Percentiles rank a stretch among this genome's conserved stretches.
These are phyloP conservation scores for Penicillium sclerotigenum DNA, from an alignment of 2,329 filamentous ascomycete genomes.

Conservation along the genomic window DNA sequence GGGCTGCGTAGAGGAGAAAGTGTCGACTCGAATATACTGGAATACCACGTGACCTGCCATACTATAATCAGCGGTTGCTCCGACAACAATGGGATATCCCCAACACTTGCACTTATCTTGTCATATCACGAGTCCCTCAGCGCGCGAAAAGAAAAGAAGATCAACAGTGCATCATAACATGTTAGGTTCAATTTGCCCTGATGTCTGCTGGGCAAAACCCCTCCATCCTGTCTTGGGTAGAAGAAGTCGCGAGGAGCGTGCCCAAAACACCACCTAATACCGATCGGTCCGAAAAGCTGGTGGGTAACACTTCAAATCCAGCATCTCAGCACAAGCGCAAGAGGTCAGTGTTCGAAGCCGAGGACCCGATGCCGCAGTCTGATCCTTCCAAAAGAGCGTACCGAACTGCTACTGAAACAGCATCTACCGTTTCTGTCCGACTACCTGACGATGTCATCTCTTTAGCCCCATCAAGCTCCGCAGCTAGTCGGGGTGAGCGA, in stretches of 20 bases:
- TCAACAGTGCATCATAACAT: neutral
- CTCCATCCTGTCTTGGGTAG: neutral
- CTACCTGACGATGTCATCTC: neutral
- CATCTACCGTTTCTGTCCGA: neutral
- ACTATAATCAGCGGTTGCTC: neutral
- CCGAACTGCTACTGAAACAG: neutral
- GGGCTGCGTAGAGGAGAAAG: too few relatives aligned
- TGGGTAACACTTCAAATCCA: neutral
- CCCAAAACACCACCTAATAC: neutral
- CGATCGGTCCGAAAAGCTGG: neutral
- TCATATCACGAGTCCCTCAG: neutral
- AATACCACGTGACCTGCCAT: neutral
- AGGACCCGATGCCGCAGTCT: neutral
- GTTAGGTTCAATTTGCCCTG: neutral
- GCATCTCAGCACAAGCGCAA: neutral
- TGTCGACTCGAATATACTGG: too few relatives aligned
- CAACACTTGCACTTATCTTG: neutral
- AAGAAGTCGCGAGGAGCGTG: conserved; percentile 1
- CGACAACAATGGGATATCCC: neutral
- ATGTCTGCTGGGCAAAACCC: neutral
- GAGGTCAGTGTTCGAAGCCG: neutral
- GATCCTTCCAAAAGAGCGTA: neutral
- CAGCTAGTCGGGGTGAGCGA: neutral
- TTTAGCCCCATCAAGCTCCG: neutral
- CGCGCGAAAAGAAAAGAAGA: neutral